Evolutionary conservation across 345 rosid species (phyloP).

Genomic region (Jatropha curcas): DNA sequence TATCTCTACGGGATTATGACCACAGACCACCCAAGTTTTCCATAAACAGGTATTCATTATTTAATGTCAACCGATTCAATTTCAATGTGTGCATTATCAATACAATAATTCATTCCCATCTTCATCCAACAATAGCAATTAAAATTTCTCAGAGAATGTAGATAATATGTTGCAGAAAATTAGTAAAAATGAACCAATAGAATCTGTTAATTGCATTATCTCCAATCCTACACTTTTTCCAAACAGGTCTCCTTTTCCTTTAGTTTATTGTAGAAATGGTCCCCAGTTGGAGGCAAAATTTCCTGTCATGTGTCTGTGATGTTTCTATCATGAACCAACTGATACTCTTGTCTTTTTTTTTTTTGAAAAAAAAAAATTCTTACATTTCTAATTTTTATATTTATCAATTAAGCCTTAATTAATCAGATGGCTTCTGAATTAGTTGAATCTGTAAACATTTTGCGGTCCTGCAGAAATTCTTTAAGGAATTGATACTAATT

Average conservation of each 20-base stretch:
- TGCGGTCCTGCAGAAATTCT: not conserved
- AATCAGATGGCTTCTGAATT: not conserved
- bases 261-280: conserved; percentile 14
- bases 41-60: too few relatives aligned
- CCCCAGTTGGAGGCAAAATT: conserved; percentile 14
- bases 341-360: conserved; percentile 11
- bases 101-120: not conserved
- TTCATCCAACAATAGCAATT: too few relatives aligned
- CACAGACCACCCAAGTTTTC: not conserved
- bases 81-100: not conserved
- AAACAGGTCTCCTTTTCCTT: conserved; percentile 8
- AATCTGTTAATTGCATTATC: not conserved
- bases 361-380: too few relatives aligned
- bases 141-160: not conserved
- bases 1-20: too few relatives aligned
- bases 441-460: not conserved
- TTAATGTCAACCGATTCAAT: not conserved
- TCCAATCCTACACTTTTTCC: not conserved
- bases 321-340: conserved; percentile 16
- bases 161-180: not conserved
- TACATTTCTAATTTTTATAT: too few relatives aligned
- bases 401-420: too few relatives aligned
- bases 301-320: conserved; percentile 17
- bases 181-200: not conserved
- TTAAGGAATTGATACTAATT: not conserved